Base-by-base conservation (phyloP, 192 early-diverging fungal species). In the Martensiomyces pterosporus region DNA sequence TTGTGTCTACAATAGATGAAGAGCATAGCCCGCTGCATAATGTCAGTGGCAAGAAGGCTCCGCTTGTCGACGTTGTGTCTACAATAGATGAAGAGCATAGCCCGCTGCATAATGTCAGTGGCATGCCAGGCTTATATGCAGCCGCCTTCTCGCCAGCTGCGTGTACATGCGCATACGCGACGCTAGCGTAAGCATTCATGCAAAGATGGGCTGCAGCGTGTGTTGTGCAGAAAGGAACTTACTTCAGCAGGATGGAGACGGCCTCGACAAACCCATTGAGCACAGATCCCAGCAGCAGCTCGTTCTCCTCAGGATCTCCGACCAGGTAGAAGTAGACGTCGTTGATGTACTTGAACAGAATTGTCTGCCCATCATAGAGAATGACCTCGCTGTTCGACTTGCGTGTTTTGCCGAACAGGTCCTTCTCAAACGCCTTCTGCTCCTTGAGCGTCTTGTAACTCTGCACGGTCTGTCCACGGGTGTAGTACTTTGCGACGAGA, bases 311-410 rank as follows among this genome's bases (percentile, higher is more conserved):
- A 14, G 81, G 72, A 22, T 82, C 83, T 2, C 92, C 93, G 15
- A 98, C 83, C 37, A 97, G 77, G 64, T 93, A 94, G 59, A 98
- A 85, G 47, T 90, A 86, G 36, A 91, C 82, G 57, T 97, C 93
- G 57, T 88, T 84, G 26, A 84, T 79, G 64, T 79, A 82, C 43
- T 87, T 86, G 78, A 91, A 93, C 3, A 93, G 75, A 39, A 97
- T 87, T 12, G 95, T 83, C 37, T 93, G 89, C 39, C 88, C 89
- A 47, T 98, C 93, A 43, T 90, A 91, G 52, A 98, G 67, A n/a
- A 97, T 84, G 39, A 98, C 83, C 63, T 98, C 92, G 67, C 84
- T 87, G 55, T 45, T 57, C 24, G 68, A 64, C 57, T 87, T 89
- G 63, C 81, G 87, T 1, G 94, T 96, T 72, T 98, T 96, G 40